Evolutionary conservation across 176 grass and related monocot species (phyloP).

Genomic region (Elymus sibiricus): DNA sequence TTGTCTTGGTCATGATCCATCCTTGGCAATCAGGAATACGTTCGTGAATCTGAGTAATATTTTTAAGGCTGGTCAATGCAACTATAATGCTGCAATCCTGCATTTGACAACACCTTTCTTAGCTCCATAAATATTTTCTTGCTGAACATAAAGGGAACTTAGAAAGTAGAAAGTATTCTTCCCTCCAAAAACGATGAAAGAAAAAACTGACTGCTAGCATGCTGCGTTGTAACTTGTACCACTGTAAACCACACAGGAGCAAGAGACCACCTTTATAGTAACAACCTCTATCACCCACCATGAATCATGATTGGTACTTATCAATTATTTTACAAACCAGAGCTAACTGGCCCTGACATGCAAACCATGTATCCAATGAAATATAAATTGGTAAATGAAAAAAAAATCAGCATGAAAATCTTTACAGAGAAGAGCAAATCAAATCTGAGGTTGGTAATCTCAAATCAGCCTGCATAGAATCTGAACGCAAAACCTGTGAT

Average conservation of each 20-base stretch:
- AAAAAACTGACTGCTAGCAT: background rate
- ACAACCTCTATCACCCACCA: background rate
- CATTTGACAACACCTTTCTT: too few species aligned
- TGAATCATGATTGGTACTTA: slow-evolving; percentile 8
- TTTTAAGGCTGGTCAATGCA: too few species aligned
- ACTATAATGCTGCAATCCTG: too few species aligned
- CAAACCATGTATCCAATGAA: background rate
- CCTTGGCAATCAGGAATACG: background rate
- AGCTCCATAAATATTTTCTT: background rate
- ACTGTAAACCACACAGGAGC: background rate
- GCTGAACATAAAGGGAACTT: background rate
- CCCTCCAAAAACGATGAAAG: background rate
- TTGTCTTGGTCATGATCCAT: slow-evolving; percentile 89
- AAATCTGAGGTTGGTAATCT: background rate
- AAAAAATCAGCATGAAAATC: slow-evolving; percentile 13
- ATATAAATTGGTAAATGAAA: background rate
- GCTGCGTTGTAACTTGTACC: too few species aligned
- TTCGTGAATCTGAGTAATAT: too few species aligned
- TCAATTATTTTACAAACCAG: background rate
- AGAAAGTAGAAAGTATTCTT: background rate
- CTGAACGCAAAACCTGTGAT: background rate
- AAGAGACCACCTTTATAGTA: background rate
- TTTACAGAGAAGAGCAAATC: background rate
- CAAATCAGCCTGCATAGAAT: background rate
- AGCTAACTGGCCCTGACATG: background rate